A percentile compares a stretch with the other conserved stretches of the same genome.
Conservation (phyloP, 2,329 filamentous ascomycete species). For the Plectosphaerella plurivora region DNA sequence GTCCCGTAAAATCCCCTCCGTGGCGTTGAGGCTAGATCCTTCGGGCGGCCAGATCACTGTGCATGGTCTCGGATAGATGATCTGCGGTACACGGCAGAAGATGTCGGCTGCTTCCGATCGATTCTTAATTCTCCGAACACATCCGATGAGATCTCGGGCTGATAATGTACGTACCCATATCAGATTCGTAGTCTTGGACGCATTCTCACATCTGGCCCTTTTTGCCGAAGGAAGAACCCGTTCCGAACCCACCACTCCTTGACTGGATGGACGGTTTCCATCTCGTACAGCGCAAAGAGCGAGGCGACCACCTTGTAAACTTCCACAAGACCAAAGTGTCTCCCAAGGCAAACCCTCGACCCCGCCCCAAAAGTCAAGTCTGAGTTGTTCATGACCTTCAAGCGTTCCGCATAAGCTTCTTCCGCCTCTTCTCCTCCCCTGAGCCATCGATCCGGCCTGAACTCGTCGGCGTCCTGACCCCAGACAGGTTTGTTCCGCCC, state of each 20-base stretch:
- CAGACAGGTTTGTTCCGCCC: conserved; percentile 22
- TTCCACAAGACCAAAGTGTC: conserved; percentile 25
- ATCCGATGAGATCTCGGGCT: no score
- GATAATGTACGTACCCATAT: no score
- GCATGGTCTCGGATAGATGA: no score
- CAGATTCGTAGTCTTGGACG: background rate
- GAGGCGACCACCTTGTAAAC: conserved; percentile 34
- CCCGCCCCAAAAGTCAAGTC: conserved; percentile 29
- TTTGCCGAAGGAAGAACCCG: conserved; percentile 12
- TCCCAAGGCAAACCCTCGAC: conserved; percentile 26
- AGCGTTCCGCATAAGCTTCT: conserved; percentile 24
- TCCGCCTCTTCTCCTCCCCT: conserved; percentile 21
- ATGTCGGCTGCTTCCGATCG: no score
- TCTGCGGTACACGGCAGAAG: no score
- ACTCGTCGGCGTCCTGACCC: background rate
- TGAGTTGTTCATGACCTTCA: conserved; percentile 26
- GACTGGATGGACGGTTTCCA: conserved; percentile 20
- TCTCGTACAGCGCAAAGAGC: conserved; percentile 37
- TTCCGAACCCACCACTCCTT: conserved; percentile 8
- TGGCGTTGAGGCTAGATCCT: no score
- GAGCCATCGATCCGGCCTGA: background rate
- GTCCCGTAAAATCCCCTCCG: no score
- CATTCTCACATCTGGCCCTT: conserved; percentile 3
- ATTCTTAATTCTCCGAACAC: no score
- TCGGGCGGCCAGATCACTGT: no score